Evolutionary conservation across 2,329 filamentous ascomycete species (phyloP).

Genomic region (Metarhizium robertsii): DNA sequence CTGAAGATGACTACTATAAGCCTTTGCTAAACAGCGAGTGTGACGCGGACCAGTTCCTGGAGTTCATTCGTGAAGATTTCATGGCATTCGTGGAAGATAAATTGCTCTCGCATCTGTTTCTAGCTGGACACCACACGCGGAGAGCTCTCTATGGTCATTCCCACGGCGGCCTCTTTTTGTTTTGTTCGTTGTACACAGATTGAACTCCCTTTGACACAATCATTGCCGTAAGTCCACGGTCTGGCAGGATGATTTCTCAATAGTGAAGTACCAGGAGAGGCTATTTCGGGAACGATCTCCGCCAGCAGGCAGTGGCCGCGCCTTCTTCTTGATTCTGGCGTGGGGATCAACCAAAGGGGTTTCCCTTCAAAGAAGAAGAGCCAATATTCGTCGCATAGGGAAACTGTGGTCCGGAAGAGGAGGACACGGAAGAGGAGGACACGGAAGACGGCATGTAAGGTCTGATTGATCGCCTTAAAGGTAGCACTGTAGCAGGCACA

Average conservation of each 20-base stretch:
- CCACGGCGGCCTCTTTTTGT: constrained; percentile 36
- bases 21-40: constrained; percentile 20
- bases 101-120: constrained; percentile 16
- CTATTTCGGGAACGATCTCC: constrained; percentile 11
- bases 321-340: constrained; percentile 21
- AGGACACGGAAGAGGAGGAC: constrained; percentile 10
- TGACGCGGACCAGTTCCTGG: constrained; percentile 34
- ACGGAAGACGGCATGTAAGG: constrained; percentile 6
- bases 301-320: neutral
- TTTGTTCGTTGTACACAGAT: constrained; percentile 32
- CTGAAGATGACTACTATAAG: constrained; percentile 14
- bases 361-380: constrained; percentile 17
- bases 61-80: constrained; percentile 30
- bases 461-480: constrained; percentile 4
- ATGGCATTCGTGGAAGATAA: constrained; percentile 21
- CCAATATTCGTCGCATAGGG: constrained; percentile 18
- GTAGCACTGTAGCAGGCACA: no score
- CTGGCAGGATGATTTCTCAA: constrained; percentile 35
- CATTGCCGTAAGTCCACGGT: constrained; percentile 36
- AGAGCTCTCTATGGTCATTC: constrained; percentile 40
- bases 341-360: constrained; percentile 14
- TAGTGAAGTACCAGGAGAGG: constrained; percentile 23
- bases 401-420: constrained; percentile 11
- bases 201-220: constrained; percentile 33
- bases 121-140: constrained; percentile 21